phyloP scores from a whole-genome alignment of 345 rosid genomes.

The Eutrema yunnanense region DNA sequence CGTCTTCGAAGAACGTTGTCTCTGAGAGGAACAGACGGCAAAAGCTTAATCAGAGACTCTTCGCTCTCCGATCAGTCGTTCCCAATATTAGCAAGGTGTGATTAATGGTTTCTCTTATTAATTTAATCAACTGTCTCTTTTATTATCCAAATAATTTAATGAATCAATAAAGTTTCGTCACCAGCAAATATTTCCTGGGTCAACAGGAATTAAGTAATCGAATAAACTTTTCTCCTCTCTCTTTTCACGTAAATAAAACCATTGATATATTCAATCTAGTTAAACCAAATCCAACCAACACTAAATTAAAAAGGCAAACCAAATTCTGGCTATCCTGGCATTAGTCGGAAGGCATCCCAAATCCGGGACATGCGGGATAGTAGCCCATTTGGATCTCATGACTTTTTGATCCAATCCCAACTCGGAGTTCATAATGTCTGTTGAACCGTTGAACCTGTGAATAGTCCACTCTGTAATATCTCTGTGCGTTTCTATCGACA shows the following conservation, averaged over 20 bases:
- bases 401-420: too few relatives aligned
- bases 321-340: neutral
- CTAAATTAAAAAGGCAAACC: neutral
- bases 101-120: neutral
- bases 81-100: conserved; percentile 42
- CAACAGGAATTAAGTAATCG: conserved; percentile 5
- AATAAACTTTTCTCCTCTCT: neutral
- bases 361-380: too few relatives aligned
- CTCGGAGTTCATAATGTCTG: too few relatives aligned
- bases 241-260: neutral
- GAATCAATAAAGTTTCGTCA: neutral
- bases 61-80: conserved; percentile 86
- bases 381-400: too few relatives aligned
- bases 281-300: conserved; percentile 23
- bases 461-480: too few relatives aligned
- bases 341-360: too few relatives aligned
- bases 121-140: conserved; percentile 6
- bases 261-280: neutral
- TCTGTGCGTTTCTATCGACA: too few relatives aligned
- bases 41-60: conserved; percentile 81
- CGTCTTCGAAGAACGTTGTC: conserved; percentile 66
- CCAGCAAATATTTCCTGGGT: neutral
- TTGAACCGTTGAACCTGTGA: too few relatives aligned
- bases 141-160: neutral
- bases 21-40: conserved; percentile 84